A percentile compares a stretch with the other conserved stretches of the same genome.
phyloP scores from a whole-genome alignment of 2,329 filamentous ascomycete genomes.

The Curvularia sp. region DNA sequence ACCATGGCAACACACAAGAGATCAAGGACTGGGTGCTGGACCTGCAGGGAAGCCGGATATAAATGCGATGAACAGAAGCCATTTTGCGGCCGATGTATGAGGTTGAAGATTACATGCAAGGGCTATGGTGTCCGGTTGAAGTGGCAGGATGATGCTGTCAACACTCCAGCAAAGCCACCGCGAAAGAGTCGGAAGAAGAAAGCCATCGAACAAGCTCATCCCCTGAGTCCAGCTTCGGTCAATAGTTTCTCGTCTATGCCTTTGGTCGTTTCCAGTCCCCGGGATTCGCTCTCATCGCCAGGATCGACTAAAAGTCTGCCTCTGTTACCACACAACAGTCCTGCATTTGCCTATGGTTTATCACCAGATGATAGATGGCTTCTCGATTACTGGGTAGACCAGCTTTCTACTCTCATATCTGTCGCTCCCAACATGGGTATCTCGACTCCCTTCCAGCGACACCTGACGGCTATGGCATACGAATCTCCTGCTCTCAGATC shows the following conservation, averaged over 20 bases:
- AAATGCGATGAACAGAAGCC: constrained; percentile 45
- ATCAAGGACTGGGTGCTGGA: constrained; percentile 43
- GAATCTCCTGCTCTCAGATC: constrained; percentile 37
- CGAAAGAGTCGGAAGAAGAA: constrained; percentile 28
- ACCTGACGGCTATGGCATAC: constrained; percentile 39
- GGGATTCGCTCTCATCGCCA: constrained; percentile 14
- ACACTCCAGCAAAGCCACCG: constrained; percentile 21
- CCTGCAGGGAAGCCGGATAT: constrained; percentile 43
- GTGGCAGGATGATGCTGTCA: constrained; percentile 33
- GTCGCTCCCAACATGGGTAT: constrained; percentile 30
- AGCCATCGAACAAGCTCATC: constrained; percentile 6
- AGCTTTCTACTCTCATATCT: constrained; percentile 37
- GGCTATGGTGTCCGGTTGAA: constrained; percentile 42
- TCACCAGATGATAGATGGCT: constrained; percentile 32
- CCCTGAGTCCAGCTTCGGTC: constrained; percentile 25
- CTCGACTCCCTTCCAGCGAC: constrained; percentile 35
- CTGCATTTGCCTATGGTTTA: constrained; percentile 20
- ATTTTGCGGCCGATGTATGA: constrained; percentile 35
- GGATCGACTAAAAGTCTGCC: constrained; percentile 16
- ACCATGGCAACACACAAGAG: constrained; percentile 36
- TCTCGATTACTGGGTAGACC: constrained; percentile 39
- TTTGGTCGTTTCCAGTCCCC: constrained; percentile 7
- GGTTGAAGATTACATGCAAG: constrained; percentile 41
- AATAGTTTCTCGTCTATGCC: constrained; percentile 25
- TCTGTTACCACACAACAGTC: constrained; percentile 12